phyloP scores from a whole-genome alignment of 75 land plant species.

The Sequoia sempervirens region DNA sequence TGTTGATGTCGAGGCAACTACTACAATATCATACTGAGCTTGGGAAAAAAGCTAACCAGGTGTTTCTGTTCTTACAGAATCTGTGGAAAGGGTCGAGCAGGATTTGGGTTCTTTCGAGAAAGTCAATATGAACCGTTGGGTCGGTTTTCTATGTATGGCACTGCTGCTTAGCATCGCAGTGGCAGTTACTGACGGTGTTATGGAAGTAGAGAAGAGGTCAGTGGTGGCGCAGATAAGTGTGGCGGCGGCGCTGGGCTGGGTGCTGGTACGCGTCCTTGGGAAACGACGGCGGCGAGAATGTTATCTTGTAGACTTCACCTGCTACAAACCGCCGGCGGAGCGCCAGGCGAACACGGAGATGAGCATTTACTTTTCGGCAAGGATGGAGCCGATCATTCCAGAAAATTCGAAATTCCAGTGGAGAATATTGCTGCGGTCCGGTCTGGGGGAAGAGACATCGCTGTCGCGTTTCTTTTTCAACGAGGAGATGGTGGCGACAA shows the following conservation, averaged over 20 bases:
- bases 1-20: background rate
- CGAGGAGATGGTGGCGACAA: background rate
- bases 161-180: too few relatives aligned
- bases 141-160: too few relatives aligned
- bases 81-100: too few relatives aligned
- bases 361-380: too few relatives aligned
- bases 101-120: too few relatives aligned
- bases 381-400: background rate
- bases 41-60: too few relatives aligned
- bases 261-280: background rate
- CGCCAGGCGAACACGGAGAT: background rate
- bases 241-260: background rate
- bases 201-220: background rate
- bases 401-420: background rate
- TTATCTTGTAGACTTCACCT: conserved; percentile 3
- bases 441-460: background rate
- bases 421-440: conserved; percentile 4
- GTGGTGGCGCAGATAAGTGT: background rate
- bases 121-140: too few relatives aligned
- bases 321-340: background rate
- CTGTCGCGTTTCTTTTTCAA: conserved; percentile 10
- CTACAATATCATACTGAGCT: too few relatives aligned
- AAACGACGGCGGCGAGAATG: background rate
- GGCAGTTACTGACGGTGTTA: too few relatives aligned
- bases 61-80: too few relatives aligned